These are phyloP conservation scores for Ramaria rubella DNA, from an alignment of 768 basidiomycete genomes.

Conservation along the genomic window DNA sequence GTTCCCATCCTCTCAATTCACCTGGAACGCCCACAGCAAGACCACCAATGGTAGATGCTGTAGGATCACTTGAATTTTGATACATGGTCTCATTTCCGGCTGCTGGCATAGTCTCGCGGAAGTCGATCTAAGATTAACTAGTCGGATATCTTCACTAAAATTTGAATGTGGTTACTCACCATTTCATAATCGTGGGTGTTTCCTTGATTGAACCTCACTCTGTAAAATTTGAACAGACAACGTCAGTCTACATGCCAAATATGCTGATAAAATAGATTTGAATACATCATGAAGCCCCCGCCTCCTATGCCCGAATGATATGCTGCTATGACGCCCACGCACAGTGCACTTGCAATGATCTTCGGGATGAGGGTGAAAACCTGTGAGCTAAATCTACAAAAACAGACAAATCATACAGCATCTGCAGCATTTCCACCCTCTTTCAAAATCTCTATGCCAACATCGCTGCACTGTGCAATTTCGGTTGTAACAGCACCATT, in stretches of 20 bases:
- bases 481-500: constrained; percentile 36
- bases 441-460: constrained; percentile 36
- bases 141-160: no score
- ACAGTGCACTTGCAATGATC: constrained; percentile 37
- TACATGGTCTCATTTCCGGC: constrained; percentile 39
- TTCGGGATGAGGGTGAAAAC: no score
- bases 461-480: constrained; percentile 29
- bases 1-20: constrained; percentile 41
- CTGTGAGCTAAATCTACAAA: background rate
- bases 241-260: background rate
- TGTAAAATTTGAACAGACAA: constrained; percentile 6
- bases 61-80: constrained; percentile 19
- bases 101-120: constrained; percentile 46
- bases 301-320: constrained; percentile 31
- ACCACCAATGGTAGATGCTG: constrained; percentile 40
- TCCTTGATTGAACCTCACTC: constrained; percentile 22
- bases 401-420: constrained; percentile 24
- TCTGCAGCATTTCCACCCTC: constrained; percentile 45
- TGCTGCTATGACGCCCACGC: constrained; percentile 30
- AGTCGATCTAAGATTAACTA: constrained; percentile 36
- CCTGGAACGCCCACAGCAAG: constrained; percentile 44
- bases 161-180: background rate
- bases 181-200: constrained; percentile 7
- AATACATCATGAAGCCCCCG: constrained; percentile 23
- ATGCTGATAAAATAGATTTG: background rate